Evolutionary conservation across 768 basidiomycete genomes (phyloP), one percentile per base, ranked within the genome.

Genomic region (Amanita brunnescens): DNA sequence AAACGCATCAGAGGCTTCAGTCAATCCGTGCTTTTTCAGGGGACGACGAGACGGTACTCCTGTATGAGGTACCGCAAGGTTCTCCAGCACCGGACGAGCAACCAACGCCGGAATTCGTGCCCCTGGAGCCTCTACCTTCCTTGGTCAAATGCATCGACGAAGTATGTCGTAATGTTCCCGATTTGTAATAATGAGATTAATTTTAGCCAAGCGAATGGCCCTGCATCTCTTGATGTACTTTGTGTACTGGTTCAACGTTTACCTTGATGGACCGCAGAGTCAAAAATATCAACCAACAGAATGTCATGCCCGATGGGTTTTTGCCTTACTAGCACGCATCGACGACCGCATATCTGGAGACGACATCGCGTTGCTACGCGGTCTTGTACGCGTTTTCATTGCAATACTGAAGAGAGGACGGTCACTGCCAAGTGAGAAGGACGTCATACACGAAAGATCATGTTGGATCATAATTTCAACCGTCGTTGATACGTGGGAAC

Each of bases 161-260:
- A 64, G 87, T 87, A 66, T 54, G 73, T 63, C 33, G 54, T 29
- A 33, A 30, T 26, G 26, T 10, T 39, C 14, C 24, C 47, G 47
- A 34, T 6, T 34, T 24, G 43, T 57, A 49, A 40, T 48, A 48
- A 42, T 61, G 18, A 56, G 13, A 47, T 53, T 60, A 18, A 61
- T 55, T 39, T 46, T 41, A 44, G 47, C 54, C 29, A 56, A 91
- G 88, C 75, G 77, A 59, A 78, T 73, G 63, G 79, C 85, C 4
- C 62, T 91, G 23, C 88, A 88, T 61, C 72, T 91, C 40, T 65
- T 91, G 53, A 88, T 87, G 85, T 90, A 89, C 63, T 90, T 90
- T 63, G 74, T 80, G 14, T 78, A 89, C 59, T 91, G 88, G 88
- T 81, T 88, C 55, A 82, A 83, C 55, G 52, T 75, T 12, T 74